Evolutionary conservation across 2,329 filamentous ascomycete genomes (phyloP).

Genomic region (Plectosphaerella plurivora): DNA sequence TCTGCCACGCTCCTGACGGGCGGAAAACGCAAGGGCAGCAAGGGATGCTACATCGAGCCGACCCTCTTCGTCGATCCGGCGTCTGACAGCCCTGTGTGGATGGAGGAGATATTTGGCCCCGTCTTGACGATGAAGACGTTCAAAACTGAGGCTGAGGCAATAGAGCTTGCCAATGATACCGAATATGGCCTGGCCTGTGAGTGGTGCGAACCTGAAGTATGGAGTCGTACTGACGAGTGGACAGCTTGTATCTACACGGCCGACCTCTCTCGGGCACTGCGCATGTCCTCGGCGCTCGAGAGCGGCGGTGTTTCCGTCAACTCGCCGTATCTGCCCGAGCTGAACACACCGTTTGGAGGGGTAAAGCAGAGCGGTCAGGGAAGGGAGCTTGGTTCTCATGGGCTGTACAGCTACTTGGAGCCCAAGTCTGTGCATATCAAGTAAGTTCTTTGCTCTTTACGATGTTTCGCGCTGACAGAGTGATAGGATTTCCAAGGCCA

Average conservation of each 20-base stretch:
- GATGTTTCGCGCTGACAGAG: neutral
- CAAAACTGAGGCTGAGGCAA: conserved; percentile 43
- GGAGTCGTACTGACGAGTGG: conserved; percentile 30
- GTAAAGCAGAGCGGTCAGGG: conserved; percentile 4
- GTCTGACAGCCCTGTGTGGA: conserved; percentile 20
- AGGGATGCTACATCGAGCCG: conserved; percentile 21
- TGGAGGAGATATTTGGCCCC: conserved; percentile 61
- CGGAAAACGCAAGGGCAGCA: conserved; percentile 45
- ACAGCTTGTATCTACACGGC: conserved; percentile 23
- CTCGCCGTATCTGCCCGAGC: neutral
- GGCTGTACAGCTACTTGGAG: conserved; percentile 18
- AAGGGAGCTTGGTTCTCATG: conserved; percentile 13
- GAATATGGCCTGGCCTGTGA: conserved; percentile 41
- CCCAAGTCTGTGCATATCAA: conserved; percentile 24
- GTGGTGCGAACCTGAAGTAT: conserved; percentile 1
- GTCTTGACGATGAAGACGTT: conserved; percentile 40
- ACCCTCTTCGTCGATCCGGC: conserved; percentile 22
- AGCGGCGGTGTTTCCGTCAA: conserved; percentile 3
- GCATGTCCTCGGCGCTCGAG: conserved; percentile 2
- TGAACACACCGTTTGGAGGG: conserved; percentile 6
- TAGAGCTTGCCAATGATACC: conserved; percentile 45
- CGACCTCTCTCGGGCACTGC: conserved; percentile 2
- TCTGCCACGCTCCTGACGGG: conserved; percentile 47
- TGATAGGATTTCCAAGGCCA: neutral
- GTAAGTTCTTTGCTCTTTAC: neutral